These are phyloP conservation scores for Tarenaya hassleriana DNA, from an alignment of 345 rosid genomes.

Conservation along the genomic window DNA sequence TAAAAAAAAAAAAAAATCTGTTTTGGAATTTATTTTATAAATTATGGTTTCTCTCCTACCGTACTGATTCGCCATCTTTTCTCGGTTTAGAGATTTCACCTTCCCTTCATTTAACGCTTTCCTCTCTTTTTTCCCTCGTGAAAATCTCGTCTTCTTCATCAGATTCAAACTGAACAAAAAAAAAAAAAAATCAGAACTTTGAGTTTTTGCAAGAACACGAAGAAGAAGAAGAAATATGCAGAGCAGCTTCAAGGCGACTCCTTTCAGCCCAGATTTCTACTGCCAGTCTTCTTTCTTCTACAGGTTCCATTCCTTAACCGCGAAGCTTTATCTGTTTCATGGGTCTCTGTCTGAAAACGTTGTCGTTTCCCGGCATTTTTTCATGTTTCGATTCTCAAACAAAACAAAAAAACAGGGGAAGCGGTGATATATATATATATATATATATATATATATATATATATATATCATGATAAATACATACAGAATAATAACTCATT, in stretches of 20 bases:
- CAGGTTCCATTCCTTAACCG: conserved; percentile 36
- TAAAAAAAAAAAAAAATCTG: not conserved
- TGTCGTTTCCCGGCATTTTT: not conserved
- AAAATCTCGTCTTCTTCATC: conserved; percentile 15
- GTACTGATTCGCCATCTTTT: conserved; percentile 36
- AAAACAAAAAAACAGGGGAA: conserved; percentile 31
- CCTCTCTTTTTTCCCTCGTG: conserved; percentile 22
- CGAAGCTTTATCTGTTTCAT: conserved; percentile 7
- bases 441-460: too few relatives aligned
- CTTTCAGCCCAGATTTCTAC: conserved; percentile 48
- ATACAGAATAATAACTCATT: too few relatives aligned
- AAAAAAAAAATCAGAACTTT: too few relatives aligned
- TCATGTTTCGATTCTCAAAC: conserved; percentile 13
- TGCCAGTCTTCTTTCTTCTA: conserved; percentile 60
- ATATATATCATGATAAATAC: too few relatives aligned
- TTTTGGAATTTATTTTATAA: conserved; percentile 10
- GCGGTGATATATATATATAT: too few relatives aligned
- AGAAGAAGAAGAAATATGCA: conserved; percentile 39
- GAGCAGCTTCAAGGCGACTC: conserved; percentile 64
- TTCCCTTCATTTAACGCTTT: conserved; percentile 2
- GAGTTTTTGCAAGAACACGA: not conserved
- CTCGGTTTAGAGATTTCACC: conserved; percentile 16
- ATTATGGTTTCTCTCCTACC: conserved; percentile 24
- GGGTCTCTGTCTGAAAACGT: not conserved
- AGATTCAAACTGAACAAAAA: not conserved